Percentiles rank a stretch among this genome's conserved stretches.
These are phyloP conservation scores for Boletus eberwhitei DNA, from an alignment of 768 basidiomycete genomes.

Conservation along the genomic window DNA sequence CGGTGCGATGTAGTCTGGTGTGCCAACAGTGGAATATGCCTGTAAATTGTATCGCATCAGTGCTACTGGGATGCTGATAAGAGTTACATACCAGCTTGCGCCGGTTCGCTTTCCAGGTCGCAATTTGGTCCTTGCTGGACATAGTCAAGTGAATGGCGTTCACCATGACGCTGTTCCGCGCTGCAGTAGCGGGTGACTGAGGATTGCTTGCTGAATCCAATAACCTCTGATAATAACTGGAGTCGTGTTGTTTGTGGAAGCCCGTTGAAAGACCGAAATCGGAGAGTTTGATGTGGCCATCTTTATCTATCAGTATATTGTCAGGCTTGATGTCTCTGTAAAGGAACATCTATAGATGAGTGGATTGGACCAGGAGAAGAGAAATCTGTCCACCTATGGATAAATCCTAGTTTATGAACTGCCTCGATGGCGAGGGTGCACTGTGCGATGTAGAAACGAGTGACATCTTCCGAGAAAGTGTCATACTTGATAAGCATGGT, in stretches of 20 bases:
- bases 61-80: neutral
- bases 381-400: slow-evolving; percentile 71
- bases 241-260: slow-evolving; percentile 97
- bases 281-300: slow-evolving; percentile 95
- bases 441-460: slow-evolving; percentile 98
- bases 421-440: slow-evolving; percentile 97
- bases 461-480: slow-evolving; percentile 97
- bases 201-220: slow-evolving; percentile 61
- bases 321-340: slow-evolving; percentile 97
- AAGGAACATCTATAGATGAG: neutral
- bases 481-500: slow-evolving; percentile 99
- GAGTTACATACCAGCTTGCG: slow-evolving; percentile 76
- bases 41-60: slow-evolving; percentile 26
- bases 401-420: slow-evolving; percentile 95
- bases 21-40: slow-evolving; percentile 98
- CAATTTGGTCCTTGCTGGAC: slow-evolving; percentile 89
- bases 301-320: slow-evolving; percentile 88
- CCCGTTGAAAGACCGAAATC: slow-evolving; percentile 99
- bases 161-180: slow-evolving; percentile 94
- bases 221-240: slow-evolving; percentile 88
- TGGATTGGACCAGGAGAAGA: neutral
- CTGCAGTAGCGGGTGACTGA: slow-evolving; percentile 40
- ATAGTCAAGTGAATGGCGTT: slow-evolving; percentile 97
- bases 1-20: slow-evolving; percentile 95
- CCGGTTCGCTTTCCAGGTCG: slow-evolving; percentile 98